Evolutionary conservation across 768 basidiomycete genomes (phyloP).

Genomic region (Saitozyma podzolica): DNA sequence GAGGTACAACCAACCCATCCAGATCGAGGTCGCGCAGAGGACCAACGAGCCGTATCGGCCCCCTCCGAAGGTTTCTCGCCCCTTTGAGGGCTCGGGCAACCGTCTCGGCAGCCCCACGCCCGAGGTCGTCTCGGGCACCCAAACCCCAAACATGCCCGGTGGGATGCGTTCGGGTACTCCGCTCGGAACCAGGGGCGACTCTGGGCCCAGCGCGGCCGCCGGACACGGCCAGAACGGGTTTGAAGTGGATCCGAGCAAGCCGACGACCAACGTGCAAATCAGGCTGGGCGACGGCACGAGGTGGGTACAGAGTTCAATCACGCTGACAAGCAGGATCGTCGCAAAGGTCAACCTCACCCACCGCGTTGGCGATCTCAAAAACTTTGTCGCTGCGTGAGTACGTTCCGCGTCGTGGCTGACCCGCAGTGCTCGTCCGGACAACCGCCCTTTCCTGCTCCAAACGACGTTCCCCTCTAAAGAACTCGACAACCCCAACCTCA

Average conservation of each 20-base stretch:
- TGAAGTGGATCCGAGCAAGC: slow-evolving; percentile 76
- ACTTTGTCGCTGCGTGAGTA: slow-evolving; percentile 88
- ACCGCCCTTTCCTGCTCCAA: slow-evolving; percentile 70
- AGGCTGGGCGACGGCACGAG: slow-evolving; percentile 87
- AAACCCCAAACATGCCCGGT: slow-evolving; percentile 24
- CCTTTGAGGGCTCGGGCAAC: slow-evolving; percentile 74
- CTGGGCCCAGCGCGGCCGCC: slow-evolving; percentile 1
- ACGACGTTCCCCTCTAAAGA: slow-evolving; percentile 84
- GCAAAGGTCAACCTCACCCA: slow-evolving; percentile 87
- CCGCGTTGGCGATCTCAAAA: slow-evolving; percentile 78
- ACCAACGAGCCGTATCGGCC: slow-evolving; percentile 70
- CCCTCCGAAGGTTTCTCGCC: slow-evolving; percentile 56
- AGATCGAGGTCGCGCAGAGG: slow-evolving; percentile 73
- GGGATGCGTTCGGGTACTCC: slow-evolving; percentile 2
- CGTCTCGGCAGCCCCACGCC: slow-evolving; percentile 80
- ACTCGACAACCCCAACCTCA: slow-evolving; percentile 65
- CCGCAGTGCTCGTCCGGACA: slow-evolving; percentile 57
- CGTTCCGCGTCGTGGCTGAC: slow-evolving; percentile 2
- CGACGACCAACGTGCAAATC: slow-evolving; percentile 86
- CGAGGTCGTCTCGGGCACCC: slow-evolving; percentile 13
- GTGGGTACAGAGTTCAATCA: slow-evolving; percentile 52
- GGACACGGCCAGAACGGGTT: slow-evolving; percentile 60
- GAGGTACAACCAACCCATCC: slow-evolving; percentile 73
- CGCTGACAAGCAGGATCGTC: slow-evolving; percentile 61
- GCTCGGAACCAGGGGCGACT: no score